These are phyloP conservation scores for Protomyces pachydermus DNA, from an alignment of 1,139 yeast species.

Conservation along the genomic window DNA sequence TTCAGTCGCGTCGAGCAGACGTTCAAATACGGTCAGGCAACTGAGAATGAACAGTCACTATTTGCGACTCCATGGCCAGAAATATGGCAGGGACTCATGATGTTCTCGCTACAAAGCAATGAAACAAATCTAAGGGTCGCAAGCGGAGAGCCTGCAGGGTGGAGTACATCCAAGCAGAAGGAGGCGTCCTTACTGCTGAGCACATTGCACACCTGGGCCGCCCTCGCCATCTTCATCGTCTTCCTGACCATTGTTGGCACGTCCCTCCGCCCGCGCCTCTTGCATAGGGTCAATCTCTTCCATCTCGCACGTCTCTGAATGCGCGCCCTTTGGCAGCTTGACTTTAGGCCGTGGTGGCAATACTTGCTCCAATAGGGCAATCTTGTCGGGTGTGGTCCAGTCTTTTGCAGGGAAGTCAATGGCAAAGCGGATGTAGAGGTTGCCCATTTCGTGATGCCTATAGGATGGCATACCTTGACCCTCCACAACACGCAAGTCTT, in stretches of 20 bases:
- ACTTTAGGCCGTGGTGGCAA: slow-evolving; percentile 42
- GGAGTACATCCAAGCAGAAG: background rate
- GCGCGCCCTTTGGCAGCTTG: slow-evolving; percentile 40
- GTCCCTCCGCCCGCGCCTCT: slow-evolving; percentile 43
- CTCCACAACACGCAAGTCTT: slow-evolving; percentile 70
- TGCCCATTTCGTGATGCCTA: slow-evolving; percentile 47
- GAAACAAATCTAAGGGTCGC: background rate
- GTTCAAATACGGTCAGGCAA: too few species aligned
- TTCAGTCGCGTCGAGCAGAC: background rate
- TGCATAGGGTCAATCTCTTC: slow-evolving; percentile 56
- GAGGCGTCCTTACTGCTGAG: slow-evolving; percentile 51
- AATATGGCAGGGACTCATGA: background rate
- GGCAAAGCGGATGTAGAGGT: slow-evolving; percentile 50
- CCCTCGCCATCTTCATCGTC: slow-evolving; percentile 56
- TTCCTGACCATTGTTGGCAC: slow-evolving; percentile 40
- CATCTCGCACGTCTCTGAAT: slow-evolving; percentile 78
- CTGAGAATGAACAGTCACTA: too few species aligned
- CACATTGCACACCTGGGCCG: slow-evolving; percentile 65
- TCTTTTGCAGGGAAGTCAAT: slow-evolving; percentile 49
- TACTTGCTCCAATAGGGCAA: slow-evolving; percentile 42
- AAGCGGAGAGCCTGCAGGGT: too few species aligned
- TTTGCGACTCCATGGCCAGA: too few species aligned
- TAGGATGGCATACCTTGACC: slow-evolving; percentile 94
- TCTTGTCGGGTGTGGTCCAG: slow-evolving; percentile 42
- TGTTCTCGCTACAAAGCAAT: background rate